phyloP scores from a whole-genome alignment of 495 filamentous ascomycete genomes.

The Immersiella caudata region DNA sequence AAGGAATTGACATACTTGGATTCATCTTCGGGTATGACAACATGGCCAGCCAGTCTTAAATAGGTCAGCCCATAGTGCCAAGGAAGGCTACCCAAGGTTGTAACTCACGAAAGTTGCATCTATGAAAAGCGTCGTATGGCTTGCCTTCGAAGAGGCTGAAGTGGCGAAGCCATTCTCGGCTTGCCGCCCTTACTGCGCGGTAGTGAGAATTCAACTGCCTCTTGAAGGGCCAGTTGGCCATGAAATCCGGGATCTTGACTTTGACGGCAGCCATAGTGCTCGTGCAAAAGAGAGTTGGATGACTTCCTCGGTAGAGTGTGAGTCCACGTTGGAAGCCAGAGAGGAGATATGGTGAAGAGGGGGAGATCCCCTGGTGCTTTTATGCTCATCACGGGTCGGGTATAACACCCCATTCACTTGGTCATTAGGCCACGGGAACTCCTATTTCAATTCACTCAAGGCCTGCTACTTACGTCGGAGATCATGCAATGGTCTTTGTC shows the following conservation, averaged over 20 bases:
- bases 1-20: neutral
- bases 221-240: conserved; percentile 5
- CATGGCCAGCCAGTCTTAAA: conserved; percentile 7
- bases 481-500: too few relatives aligned
- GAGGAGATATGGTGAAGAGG: too few relatives aligned
- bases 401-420: too few relatives aligned
- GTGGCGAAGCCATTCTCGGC: conserved; percentile 1
- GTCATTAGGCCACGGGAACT: too few relatives aligned
- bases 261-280: conserved; percentile 7
- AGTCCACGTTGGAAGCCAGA: too few relatives aligned
- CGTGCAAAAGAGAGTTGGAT: too few relatives aligned
- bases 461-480: too few relatives aligned
- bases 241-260: conserved; percentile 12
- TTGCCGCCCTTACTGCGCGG: conserved; percentile 1
- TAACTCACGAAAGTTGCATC: conserved; percentile 13
- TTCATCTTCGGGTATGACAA: conserved; percentile 2
- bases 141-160: conserved; percentile 14
- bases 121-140: conserved; percentile 11
- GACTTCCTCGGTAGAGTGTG: too few relatives aligned
- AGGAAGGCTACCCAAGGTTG: too few relatives aligned
- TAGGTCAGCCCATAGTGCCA: neutral
- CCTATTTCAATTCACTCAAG: too few relatives aligned
- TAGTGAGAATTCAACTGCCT: conserved; percentile 14
- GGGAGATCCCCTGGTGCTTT: too few relatives aligned
- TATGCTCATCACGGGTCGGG: too few relatives aligned